A percentile compares a stretch with the other conserved stretches of the same genome.
Evolutionary conservation across 108 stramenopile species (phyloP).

Genomic region (Chaetoceros tenuissimus): DNA sequence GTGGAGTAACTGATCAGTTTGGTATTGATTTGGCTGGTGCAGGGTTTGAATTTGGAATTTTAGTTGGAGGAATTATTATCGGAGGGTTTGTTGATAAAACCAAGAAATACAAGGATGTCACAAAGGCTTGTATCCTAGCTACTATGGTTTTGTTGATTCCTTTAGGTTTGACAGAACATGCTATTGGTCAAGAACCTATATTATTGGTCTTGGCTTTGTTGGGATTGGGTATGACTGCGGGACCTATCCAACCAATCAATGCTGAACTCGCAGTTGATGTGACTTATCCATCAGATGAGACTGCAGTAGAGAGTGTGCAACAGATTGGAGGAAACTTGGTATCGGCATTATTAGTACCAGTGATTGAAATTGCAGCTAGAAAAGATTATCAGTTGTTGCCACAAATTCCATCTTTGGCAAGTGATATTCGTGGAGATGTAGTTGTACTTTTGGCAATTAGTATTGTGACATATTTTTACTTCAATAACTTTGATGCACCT

Average conservation of each 20-base stretch:
- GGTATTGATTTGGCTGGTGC: conserved; percentile 80
- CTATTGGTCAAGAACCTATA: conserved; percentile 42
- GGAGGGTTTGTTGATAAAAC: conserved; percentile 81
- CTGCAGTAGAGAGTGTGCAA: conserved; percentile 59
- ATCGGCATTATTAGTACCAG: conserved; percentile 50
- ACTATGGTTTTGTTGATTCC: conserved; percentile 39
- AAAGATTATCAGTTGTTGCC: conserved; percentile 35
- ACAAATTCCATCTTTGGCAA: conserved; percentile 24
- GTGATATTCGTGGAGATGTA: conserved; percentile 58
- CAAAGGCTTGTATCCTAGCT: conserved; percentile 56
- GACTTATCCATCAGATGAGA: conserved; percentile 69
- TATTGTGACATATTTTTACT: conserved; percentile 30
- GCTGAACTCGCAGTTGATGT: conserved; percentile 75
- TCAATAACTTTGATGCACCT: conserved; percentile 42
- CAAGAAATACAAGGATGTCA: conserved; percentile 79
- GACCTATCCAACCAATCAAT: conserved; percentile 68
- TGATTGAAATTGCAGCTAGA: conserved; percentile 36
- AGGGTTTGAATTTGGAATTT: conserved; percentile 82
- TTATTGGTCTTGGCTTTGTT: conserved; percentile 37
- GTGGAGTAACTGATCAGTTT: conserved; percentile 69
- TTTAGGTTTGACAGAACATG: conserved; percentile 51
- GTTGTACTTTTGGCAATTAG: conserved; percentile 35
- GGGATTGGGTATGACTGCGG: conserved; percentile 52
- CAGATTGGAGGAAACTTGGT: conserved; percentile 65
- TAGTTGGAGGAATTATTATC: conserved; percentile 76